Base-by-base conservation (phyloP, 108 stramenopile genomes). In the Skeletonema menzelii region DNA sequence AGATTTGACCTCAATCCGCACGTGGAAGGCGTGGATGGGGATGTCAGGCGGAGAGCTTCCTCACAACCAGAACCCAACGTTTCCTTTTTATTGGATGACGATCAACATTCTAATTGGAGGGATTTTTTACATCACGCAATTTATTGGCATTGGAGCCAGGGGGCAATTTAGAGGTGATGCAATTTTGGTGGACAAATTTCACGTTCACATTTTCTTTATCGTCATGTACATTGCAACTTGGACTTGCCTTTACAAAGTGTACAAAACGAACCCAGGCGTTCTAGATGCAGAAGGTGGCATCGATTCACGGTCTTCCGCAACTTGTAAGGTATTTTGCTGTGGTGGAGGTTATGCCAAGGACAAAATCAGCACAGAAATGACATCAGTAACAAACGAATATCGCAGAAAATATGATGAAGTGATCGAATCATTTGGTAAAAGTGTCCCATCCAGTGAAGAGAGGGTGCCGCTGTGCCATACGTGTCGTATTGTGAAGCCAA, bases 401-500 rank as follows among this genome's bases (percentile, higher is more conserved):
- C 75, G 91, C 10, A 70, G 74, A 15, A 64, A 84, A 69, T 93
- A 90, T 69, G 97, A 91, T 59, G 88, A 87, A 35, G 88, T 88
- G 19, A 78, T 94, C 42, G 92, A 93, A 40, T 72, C 82, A 71
- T 74, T 83, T 87, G 35, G 87, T 88, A 37, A 88, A 79, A 59
- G 65, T 37, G 75, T 77, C 59, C 84, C 71, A n/a, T 64, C 65
- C 24, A 22, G 64, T 61, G 76, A 84, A 31, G 68, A 59, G 38
- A 59, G 64, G 63, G 58, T 90, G 71, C 86, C 86, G 37, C 72
- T 98, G n/a, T 99, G 97, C 71, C 96, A 97, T 70, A 90, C 97
- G 7, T 99, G 99, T 76, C 88, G 94, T 56, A 87, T 99, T 71
- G 95, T 85, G 19, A 86, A 88, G 37, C 99, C 98, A 6, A 74